phyloP scores from a whole-genome alignment of 495 filamentous ascomycete species.

The Haplographium delicatum region DNA sequence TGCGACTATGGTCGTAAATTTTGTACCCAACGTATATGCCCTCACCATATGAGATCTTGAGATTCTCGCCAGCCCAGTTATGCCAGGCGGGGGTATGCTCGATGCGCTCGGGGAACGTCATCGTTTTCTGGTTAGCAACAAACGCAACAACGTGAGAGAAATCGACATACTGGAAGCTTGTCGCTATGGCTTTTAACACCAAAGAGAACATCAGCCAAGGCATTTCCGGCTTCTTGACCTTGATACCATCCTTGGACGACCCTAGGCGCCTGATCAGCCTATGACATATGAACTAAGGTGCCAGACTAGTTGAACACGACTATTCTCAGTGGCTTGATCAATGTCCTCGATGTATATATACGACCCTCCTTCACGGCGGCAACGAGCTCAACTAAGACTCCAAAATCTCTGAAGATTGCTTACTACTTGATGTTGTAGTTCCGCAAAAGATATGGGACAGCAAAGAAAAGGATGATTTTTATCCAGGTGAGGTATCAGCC shows the following conservation, averaged over 20 bases:
- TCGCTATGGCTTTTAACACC: slow-evolving; percentile 61
- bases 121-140: slow-evolving; percentile 54
- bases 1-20: slow-evolving; percentile 66
- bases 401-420: no score
- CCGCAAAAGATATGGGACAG: no score
- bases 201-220: slow-evolving; percentile 62
- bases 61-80: slow-evolving; percentile 79
- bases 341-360: slow-evolving; percentile 68
- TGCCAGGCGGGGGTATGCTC: slow-evolving; percentile 78
- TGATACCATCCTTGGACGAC: slow-evolving; percentile 71
- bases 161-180: slow-evolving; percentile 46
- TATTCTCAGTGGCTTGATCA: slow-evolving; percentile 61
- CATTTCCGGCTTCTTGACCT: slow-evolving; percentile 64
- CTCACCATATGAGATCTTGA: slow-evolving; percentile 75
- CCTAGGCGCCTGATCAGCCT: slow-evolving; percentile 60
- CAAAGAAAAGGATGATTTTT: no score
- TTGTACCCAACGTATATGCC: slow-evolving; percentile 80
- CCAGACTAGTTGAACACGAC: slow-evolving; percentile 81
- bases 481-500: no score
- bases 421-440: no score
- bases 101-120: slow-evolving; percentile 72
- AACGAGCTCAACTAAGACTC: no score
- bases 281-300: slow-evolving; percentile 81
- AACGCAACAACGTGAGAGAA: slow-evolving; percentile 54
- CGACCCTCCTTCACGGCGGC: no score